Conservation (phyloP, 495 filamentous ascomycete genomes). For the Penicillium psychrofluorescens region DNA sequence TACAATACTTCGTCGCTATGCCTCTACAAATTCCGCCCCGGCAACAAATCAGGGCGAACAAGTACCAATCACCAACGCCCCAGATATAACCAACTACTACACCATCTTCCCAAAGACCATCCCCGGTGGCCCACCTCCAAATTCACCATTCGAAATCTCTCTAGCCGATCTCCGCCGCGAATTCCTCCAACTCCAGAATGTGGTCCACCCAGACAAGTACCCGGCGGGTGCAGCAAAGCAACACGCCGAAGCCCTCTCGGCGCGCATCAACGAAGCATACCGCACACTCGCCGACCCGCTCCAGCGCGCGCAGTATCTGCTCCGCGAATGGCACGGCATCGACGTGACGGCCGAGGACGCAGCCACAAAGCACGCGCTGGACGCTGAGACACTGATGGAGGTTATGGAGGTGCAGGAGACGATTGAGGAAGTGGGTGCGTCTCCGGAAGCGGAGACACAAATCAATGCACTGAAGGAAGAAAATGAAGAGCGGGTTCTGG, state of each 20-base stretch:
- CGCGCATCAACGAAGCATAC: conserved; percentile 84
- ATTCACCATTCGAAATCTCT: conserved; percentile 68
- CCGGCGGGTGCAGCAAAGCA: conserved; percentile 43
- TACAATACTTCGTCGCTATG: conserved; percentile 4
- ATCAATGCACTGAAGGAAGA: conserved; percentile 51
- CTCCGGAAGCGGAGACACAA: conserved; percentile 53
- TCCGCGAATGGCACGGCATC: conserved; percentile 57
- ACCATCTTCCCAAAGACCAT: conserved; percentile 80
- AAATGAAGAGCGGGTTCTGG: conserved; percentile 61
- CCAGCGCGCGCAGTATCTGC: conserved; percentile 74
- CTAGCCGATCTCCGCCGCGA: conserved; percentile 60
- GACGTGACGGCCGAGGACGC: conserved; percentile 72
- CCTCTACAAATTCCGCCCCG: conserved; percentile 12
- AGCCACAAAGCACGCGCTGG: conserved; percentile 49
- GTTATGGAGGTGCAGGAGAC: conserved; percentile 82
- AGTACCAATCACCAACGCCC: conserved; percentile 11
- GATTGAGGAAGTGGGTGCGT: conserved; percentile 57
- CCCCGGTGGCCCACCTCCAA: conserved; percentile 72
- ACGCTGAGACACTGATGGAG: conserved; percentile 69
- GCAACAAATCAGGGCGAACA: conserved; percentile 2
- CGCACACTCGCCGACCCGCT: conserved; percentile 71
- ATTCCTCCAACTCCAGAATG: conserved; percentile 75
- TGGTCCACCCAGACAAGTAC: conserved; percentile 78
- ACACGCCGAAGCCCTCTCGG: conserved; percentile 63
- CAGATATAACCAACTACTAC: conserved; percentile 61